Evolutionary conservation across 2,329 filamentous ascomycete genomes (phyloP).

Genomic region (Xylaria sp.): DNA sequence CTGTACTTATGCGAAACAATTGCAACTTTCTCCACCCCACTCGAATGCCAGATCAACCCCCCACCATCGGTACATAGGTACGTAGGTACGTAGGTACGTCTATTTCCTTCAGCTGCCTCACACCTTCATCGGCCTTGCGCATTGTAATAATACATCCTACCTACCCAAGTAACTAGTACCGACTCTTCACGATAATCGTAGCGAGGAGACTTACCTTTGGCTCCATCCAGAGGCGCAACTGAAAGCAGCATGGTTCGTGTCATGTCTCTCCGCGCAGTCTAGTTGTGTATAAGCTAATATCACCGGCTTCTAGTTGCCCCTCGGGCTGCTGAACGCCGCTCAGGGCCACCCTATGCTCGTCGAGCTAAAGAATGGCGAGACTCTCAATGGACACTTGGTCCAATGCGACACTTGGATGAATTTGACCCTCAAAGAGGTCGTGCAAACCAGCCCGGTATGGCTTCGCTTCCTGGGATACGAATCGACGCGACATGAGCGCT

Average conservation of each 20-base stretch:
- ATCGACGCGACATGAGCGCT: conserved; percentile 23
- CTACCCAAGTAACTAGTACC: background rate
- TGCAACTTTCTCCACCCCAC: too few species aligned
- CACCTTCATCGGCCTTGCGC: conserved; percentile 22
- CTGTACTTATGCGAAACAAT: background rate
- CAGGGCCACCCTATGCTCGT: conserved; percentile 85
- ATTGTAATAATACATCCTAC: background rate
- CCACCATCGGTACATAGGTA: background rate
- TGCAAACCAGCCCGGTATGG: conserved; percentile 84
- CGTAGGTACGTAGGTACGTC: too few species aligned
- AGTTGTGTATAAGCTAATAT: conserved; percentile 25
- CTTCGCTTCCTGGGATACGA: background rate
- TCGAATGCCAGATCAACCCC: background rate
- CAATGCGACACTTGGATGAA: conserved; percentile 99
- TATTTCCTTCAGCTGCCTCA: conserved; percentile 4
- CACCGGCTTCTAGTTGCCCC: conserved; percentile 59
- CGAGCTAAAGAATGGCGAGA: conserved; percentile 71
- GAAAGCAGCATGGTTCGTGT: conserved; percentile 20
- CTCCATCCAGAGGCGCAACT: conserved; percentile 1
- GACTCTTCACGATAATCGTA: background rate
- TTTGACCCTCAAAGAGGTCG: conserved; percentile 93
- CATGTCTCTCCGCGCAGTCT: background rate
- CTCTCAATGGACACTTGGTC: conserved; percentile 92
- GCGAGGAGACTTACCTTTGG: background rate
- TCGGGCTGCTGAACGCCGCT: conserved; percentile 89